Base-by-base conservation (phyloP, 1,284 basidiomycete genomes). In the Sutorius eximius region DNA sequence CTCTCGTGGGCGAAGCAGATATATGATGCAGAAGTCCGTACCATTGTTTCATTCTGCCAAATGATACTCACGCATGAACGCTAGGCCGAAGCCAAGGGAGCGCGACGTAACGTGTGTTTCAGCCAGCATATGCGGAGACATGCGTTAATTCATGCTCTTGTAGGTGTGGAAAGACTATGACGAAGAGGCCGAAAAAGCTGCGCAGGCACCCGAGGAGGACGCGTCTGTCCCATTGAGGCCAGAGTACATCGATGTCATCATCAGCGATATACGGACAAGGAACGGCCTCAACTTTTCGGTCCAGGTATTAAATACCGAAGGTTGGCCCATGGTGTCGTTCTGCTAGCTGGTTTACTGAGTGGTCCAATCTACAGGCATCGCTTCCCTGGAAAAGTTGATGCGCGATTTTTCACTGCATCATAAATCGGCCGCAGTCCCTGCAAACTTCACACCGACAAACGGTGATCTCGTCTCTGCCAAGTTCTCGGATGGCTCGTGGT, bases 391-490 rank as follows among this genome's bases (percentile, higher is more conserved):
- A 67, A 88, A 89, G 70, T 80, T 99, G 59, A 98, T 98, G 96
- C 79, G 79, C 48, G 95, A 98, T 58, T 95, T 99, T 67, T 88
- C 92, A 3, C 69, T 90, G 37, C 85, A 94, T 71, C 91, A 97
- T 73, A 83, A 85, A 48, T 82, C 82, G 37, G 78, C 85, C 18
- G 72, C 81, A 8, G 68, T 81, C 6, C 77, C 89, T 0, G 63
- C 85, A 29, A 82, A 81, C 49, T 95, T 93, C 67, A 75, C 78
- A 5, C 95, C 94, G 2, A 86, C 82, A 66, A 82, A 81, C 18
- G 95, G 95, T 29, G 95, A 98, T 57, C 79, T 97, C 22, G 92
- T 98, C 18, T 93, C 93, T 22, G 95, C 89, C 10, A 91, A 90
- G 69, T 93, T 91, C 72, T 90, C 87, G 20, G 94, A 97, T 71